Conservation (phyloP, 2,329 filamentous ascomycete species). For the Eutypa lata region DNA sequence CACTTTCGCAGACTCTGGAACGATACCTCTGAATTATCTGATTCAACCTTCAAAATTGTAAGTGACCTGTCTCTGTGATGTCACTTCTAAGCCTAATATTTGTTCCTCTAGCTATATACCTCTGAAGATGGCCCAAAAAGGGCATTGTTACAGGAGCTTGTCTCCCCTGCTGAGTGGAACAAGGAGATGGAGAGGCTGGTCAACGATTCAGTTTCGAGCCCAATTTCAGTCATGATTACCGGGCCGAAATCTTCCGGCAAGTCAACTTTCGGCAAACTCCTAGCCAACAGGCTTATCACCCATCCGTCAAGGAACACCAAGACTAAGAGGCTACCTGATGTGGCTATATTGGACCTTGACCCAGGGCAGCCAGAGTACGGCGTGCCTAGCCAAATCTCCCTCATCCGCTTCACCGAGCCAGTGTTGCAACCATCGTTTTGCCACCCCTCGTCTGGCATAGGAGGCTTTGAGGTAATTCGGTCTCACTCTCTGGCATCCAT, state of each 20-base stretch:
- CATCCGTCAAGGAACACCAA: conserved; percentile 25
- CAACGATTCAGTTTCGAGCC: conserved; percentile 30
- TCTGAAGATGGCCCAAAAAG: conserved; percentile 50
- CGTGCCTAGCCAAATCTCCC: conserved; percentile 65
- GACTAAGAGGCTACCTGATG: conserved; percentile 20
- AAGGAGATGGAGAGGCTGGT: conserved; percentile 50
- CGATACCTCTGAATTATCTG: conserved; percentile 28
- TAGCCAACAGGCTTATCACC: conserved; percentile 66
- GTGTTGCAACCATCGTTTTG: conserved; percentile 68
- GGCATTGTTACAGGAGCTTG: conserved; percentile 50
- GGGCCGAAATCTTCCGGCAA: conserved; percentile 73
- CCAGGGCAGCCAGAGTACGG: conserved; percentile 75
- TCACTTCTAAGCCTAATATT: conserved; percentile 18
- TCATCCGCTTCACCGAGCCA: conserved; percentile 57
- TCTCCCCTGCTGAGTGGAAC: conserved; percentile 59
- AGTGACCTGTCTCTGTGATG: conserved; percentile 10
- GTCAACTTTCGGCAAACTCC: conserved; percentile 67
- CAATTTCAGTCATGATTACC: conserved; percentile 54
- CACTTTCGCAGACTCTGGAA: conserved; percentile 68
- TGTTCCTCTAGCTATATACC: conserved; percentile 44
- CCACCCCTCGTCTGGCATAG: conserved; percentile 40
- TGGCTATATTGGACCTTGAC: conserved; percentile 71
- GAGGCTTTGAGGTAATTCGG: conserved; percentile 44
- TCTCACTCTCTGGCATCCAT: conserved; percentile 65
- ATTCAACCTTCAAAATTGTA: conserved; percentile 49